Base-by-base conservation (phyloP, 208 protist genomes). In the Crithidia brevicula region DNA sequence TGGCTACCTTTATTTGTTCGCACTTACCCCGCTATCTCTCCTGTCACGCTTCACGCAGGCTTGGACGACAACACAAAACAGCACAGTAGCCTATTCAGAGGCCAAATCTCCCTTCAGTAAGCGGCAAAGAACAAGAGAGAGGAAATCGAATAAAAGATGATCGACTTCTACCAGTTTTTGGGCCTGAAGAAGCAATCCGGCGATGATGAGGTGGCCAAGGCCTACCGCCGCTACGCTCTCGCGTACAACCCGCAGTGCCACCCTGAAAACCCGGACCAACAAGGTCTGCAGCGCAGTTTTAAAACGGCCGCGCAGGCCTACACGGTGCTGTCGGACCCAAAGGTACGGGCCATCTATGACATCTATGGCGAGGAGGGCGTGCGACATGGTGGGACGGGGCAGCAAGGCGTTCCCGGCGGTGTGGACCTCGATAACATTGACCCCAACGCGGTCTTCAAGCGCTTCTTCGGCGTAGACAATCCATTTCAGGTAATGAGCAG, bases 341-440 rank as follows among this genome's bases (percentile, higher is more conserved):
- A 94, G 74, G 79, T 86, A 36, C 77, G 90, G n/a, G 88, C 81
- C 16, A 85, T 95, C 51, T 97, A 97, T 67, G 93, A 97, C 65
- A 63, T 88, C 27, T 97, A 95, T 77, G 93, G 93, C 42, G 92
- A 94, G 67, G 92, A 95, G 42, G 93, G 93, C 40, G 79, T 97
- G 51, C 85, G 92, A 20, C 86, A 97, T 59, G 92, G 92, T 57
- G 92, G 86, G 27, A 92, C 92, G n/a, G 90, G 91, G 10, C 54
- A 76, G 45, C 81, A 91, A 46, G 88, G 88, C 13, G 79, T 93
- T 54, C 82, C 84, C n/a, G 88, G 88, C 22, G 91, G 88, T 13
- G 67, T 94, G 27, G 85, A 97, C 56, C 73, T 92, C 16, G 83
- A 94, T 67, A 73, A 59, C 34, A 80, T 91, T 68, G 83, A 97